A percentile compares a stretch with the other conserved stretches of the same genome.
Evolutionary conservation across 2,329 filamentous ascomycete species (phyloP).

Genomic region (Penicillium verrucosum): DNA sequence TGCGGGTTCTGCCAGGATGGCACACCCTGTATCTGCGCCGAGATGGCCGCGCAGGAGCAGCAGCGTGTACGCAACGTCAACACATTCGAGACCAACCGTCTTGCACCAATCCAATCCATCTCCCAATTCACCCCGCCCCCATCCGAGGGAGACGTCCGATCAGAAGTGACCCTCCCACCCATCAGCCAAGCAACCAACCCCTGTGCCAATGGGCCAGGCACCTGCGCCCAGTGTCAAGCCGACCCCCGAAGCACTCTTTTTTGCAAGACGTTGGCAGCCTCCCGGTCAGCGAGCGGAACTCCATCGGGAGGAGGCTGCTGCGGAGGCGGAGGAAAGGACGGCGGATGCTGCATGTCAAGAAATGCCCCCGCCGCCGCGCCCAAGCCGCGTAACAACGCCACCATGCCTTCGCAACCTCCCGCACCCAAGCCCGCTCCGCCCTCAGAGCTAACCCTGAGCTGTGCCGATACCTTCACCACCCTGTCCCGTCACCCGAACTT

Average conservation of each 20-base stretch:
- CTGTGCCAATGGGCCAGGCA: conserved; percentile 69
- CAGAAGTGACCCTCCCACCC: conserved; percentile 47
- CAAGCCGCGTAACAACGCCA: conserved; percentile 19
- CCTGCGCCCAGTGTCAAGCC: conserved; percentile 71
- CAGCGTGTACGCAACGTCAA: conserved; percentile 45
- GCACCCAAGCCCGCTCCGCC: conserved; percentile 29
- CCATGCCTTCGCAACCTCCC: conserved; percentile 21
- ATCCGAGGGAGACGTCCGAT: conserved; percentile 57
- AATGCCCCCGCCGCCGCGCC: conserved; percentile 25
- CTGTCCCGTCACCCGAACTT: conserved; percentile 74
- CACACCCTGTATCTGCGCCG: conserved; percentile 78
- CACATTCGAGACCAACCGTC: conserved; percentile 38
- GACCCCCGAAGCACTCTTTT: conserved; percentile 80
- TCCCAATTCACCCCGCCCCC: conserved; percentile 52
- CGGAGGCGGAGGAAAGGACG: conserved; percentile 57
- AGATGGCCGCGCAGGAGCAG: conserved; percentile 51
- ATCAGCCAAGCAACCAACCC: conserved; percentile 39
- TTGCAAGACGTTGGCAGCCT: conserved; percentile 75
- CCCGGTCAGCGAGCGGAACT: conserved; percentile 35
- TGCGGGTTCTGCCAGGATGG: conserved; percentile 83
- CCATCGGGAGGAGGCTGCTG: conserved; percentile 56
- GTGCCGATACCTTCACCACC: conserved; percentile 75
- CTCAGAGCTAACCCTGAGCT: conserved; percentile 53
- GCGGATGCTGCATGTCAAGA: conserved; percentile 60
- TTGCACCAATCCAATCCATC: conserved; percentile 47